phyloP scores from a whole-genome alignment of 1,284 basidiomycete species.

The Puccinia triticina region DNA sequence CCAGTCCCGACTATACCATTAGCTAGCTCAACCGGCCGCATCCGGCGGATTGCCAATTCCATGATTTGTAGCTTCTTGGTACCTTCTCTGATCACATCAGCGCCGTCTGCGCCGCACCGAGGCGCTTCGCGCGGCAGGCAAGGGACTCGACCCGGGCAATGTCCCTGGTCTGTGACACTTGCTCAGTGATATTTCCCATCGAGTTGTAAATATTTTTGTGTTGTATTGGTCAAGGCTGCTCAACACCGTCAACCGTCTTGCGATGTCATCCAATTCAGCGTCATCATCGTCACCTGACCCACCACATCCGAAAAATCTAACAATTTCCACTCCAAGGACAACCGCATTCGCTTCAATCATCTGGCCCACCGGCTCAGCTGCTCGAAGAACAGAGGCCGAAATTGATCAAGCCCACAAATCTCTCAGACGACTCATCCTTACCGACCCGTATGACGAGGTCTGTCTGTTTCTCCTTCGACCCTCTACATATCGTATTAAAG shows the following conservation, averaged over 20 bases:
- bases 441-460: conserved; percentile 46
- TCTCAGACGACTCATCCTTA: conserved; percentile 35
- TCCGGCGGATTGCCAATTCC: no score
- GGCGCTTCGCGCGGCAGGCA: no score
- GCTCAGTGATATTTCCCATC: no score
- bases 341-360: conserved; percentile 29
- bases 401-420: conserved; percentile 42
- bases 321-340: neutral
- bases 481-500: neutral
- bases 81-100: no score
- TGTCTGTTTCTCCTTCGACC: neutral
- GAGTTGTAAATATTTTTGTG: no score
- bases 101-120: no score
- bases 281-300: neutral
- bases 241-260: neutral
- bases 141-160: no score
- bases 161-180: no score
- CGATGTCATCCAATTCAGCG: neutral
- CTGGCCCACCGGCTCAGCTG: conserved; percentile 13
- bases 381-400: conserved; percentile 26
- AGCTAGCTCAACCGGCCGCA: no score
- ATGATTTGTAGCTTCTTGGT: no score
- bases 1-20: no score
- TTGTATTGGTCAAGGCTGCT: no score
- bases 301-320: neutral